These are phyloP conservation scores for Golovinomyces cichoracearum DNA, from an alignment of 2,329 filamentous ascomycete genomes.

Conservation along the genomic window DNA sequence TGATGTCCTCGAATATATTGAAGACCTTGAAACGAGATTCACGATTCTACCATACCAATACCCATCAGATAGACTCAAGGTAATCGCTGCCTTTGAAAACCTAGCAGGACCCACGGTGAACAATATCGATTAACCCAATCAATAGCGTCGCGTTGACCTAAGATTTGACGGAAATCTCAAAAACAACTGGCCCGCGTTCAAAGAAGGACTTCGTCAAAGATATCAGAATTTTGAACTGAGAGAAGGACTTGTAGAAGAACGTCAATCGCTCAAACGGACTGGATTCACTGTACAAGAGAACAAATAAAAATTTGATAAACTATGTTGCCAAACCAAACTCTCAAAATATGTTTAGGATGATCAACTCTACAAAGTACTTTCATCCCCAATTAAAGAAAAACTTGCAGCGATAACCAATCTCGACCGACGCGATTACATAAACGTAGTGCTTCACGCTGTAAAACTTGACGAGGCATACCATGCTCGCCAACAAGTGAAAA, in stretches of 20 bases:
- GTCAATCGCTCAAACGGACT: background rate
- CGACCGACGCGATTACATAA: background rate
- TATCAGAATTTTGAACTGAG: background rate
- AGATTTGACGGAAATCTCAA: background rate
- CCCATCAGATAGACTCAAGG: background rate
- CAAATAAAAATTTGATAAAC: background rate
- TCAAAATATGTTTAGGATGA: background rate
- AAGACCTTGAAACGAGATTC: background rate
- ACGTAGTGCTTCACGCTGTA: background rate
- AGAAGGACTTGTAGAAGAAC: background rate
- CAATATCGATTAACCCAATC: background rate
- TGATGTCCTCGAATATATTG: background rate
- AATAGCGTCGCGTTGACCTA: background rate
- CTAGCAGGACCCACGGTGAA: background rate
- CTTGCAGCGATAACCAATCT: background rate
- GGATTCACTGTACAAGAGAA: background rate
- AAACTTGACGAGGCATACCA: background rate
- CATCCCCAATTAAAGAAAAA: background rate
- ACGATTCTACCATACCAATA: background rate
- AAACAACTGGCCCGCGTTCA: background rate
- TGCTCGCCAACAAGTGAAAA: background rate
- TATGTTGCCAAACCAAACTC: background rate
- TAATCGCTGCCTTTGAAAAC: background rate
- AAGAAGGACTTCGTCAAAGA: background rate
- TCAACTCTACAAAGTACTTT: background rate